Percentiles rank a stretch among this genome's conserved stretches.
phyloP scores from a whole-genome alignment of 2,329 filamentous ascomycete genomes.

The Eutypella sp. region DNA sequence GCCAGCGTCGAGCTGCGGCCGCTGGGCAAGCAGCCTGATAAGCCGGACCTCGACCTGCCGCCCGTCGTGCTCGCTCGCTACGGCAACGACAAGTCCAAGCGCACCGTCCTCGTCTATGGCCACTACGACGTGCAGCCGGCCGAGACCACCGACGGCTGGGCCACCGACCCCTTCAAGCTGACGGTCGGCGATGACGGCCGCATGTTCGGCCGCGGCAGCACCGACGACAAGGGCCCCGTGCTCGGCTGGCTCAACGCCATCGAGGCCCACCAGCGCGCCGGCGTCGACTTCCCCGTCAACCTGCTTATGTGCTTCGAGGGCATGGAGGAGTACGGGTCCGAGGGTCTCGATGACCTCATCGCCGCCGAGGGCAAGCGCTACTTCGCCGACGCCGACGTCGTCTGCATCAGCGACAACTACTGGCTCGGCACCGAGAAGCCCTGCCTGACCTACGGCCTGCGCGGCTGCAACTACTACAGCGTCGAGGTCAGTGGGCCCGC shows the following conservation, averaged over 20 bases:
- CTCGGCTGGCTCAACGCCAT: slow-evolving; percentile 98
- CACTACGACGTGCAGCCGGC: slow-evolving; percentile 99
- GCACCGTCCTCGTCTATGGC: slow-evolving; percentile 92
- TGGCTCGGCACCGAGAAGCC: slow-evolving; percentile 99
- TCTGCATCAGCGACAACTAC: slow-evolving; percentile 99
- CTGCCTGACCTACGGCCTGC: slow-evolving; percentile 93
- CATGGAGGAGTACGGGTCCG: slow-evolving; percentile 98
- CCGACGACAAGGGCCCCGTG: slow-evolving; percentile 96
- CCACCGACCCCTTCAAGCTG: slow-evolving; percentile 87
- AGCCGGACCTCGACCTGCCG: slow-evolving; percentile 84
- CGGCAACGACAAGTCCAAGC: slow-evolving; percentile 86
- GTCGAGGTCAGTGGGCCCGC: slow-evolving; percentile 86
- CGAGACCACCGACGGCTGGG: slow-evolving; percentile 89
- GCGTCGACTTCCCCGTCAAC: slow-evolving; percentile 93
- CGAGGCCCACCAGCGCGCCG: slow-evolving; percentile 93
- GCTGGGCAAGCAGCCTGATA: slow-evolving; percentile 87
- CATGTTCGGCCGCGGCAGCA: slow-evolving; percentile 94
- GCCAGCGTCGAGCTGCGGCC: slow-evolving; percentile 82
- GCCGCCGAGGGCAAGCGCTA: slow-evolving; percentile 84
- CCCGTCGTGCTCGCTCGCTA: slow-evolving; percentile 91
- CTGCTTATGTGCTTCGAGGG: slow-evolving; percentile 99
- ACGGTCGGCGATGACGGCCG: slow-evolving; percentile 83
- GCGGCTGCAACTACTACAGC: slow-evolving; percentile 97
- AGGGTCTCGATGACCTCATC: slow-evolving; percentile 94
- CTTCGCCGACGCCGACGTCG: slow-evolving; percentile 92